Conservation (phyloP, 805 yeast species). For the Saccharomyces jurei region DNA sequence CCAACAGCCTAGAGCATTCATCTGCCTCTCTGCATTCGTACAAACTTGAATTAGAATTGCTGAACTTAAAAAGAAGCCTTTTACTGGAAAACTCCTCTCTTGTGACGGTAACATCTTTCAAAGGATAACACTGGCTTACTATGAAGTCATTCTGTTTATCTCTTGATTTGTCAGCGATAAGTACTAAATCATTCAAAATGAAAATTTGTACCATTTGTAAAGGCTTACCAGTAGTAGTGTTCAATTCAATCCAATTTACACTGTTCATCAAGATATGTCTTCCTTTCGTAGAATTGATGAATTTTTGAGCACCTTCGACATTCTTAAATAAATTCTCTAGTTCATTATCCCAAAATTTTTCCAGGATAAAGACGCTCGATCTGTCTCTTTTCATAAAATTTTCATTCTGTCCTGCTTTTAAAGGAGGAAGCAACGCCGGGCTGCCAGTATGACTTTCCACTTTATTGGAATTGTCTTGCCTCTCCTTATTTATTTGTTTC, state of each 20-base stretch:
- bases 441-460: background rate
- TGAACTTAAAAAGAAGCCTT: constrained; percentile 15
- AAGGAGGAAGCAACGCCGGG: constrained; percentile 19
- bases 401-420: constrained; percentile 4
- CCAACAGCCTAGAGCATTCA: constrained; percentile 36
- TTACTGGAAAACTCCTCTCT: constrained; percentile 21
- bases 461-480: background rate
- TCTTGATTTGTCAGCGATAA: constrained; percentile 59
- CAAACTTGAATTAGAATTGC: constrained; percentile 8
- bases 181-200: constrained; percentile 64
- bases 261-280: constrained; percentile 74
- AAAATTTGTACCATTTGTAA: constrained; percentile 68
- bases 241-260: constrained; percentile 80
- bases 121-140: constrained; percentile 74
- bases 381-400: constrained; percentile 39
- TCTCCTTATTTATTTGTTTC: constrained; percentile 14
- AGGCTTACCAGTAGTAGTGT: constrained; percentile 77
- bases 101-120: constrained; percentile 47
- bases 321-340: constrained; percentile 62
- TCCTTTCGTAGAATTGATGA: constrained; percentile 55
- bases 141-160: constrained; percentile 38
- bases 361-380: constrained; percentile 61
- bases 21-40: constrained; percentile 20
- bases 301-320: constrained; percentile 87
- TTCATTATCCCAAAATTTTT: constrained; percentile 74